Evolutionary conservation across 371 early-diverging fungal genomes (phyloP).

Genomic region (Rhizomucor miehei): DNA sequence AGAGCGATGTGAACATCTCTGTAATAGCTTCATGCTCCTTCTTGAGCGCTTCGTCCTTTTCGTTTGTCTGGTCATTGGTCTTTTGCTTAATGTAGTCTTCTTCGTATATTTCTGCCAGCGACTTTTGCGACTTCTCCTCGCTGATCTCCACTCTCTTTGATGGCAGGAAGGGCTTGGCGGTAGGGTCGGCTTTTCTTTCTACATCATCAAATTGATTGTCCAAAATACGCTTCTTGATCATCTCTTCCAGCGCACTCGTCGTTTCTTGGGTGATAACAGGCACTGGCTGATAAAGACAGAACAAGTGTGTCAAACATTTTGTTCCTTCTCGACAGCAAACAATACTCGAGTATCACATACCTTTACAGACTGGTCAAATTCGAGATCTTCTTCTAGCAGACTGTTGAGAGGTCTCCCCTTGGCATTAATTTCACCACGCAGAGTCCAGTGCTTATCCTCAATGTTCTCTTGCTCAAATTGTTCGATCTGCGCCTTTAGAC

Average conservation of each 20-base stretch:
- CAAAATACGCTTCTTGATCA: constrained; percentile 90
- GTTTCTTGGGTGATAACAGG: constrained; percentile 93
- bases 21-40: constrained; percentile 82
- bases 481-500: constrained; percentile 66
- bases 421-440: constrained; percentile 81
- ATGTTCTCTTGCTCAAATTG: constrained; percentile 86
- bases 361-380: constrained; percentile 86
- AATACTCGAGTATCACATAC: constrained; percentile 5
- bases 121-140: constrained; percentile 81
- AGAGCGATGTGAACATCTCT: constrained; percentile 68
- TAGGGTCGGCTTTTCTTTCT: constrained; percentile 75
- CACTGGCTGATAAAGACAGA: constrained; percentile 63
- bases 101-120: constrained; percentile 91
- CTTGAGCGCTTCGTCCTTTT: constrained; percentile 70
- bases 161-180: constrained; percentile 72
- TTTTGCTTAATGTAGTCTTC: constrained; percentile 77
- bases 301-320: not conserved
- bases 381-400: constrained; percentile 90
- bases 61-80: constrained; percentile 57
- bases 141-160: constrained; percentile 76
- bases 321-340: not conserved
- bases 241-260: constrained; percentile 85
- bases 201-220: constrained; percentile 90
- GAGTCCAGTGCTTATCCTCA: constrained; percentile 82
- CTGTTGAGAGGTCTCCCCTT: constrained; percentile 88